These are phyloP conservation scores for Epichloe hybrida DNA, from an alignment of 2,329 filamentous ascomycete species.

Conservation along the genomic window DNA sequence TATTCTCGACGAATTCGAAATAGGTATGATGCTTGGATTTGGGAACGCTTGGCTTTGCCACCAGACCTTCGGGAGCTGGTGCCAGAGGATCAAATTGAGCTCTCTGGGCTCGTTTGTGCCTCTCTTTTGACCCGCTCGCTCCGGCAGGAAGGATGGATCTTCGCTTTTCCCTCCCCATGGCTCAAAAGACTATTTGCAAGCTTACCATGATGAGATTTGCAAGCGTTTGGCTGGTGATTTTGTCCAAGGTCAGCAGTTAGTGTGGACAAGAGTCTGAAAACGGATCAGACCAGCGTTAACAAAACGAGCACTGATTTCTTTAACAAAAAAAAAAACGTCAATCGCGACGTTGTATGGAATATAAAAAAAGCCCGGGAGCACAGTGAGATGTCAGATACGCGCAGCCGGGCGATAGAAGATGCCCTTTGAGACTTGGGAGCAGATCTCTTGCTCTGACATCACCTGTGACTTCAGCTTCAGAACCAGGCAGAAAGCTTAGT, in stretches of 20 bases:
- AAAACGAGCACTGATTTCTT: not conserved
- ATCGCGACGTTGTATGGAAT: not conserved
- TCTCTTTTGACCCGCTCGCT: slow-evolving; percentile 23
- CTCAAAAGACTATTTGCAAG: not conserved
- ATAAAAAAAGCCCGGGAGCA: not conserved
- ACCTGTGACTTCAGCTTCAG: not conserved
- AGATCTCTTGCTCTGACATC: not conserved
- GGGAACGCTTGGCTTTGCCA: slow-evolving; percentile 25
- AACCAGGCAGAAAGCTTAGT: not conserved
- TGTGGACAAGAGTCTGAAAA: not conserved
- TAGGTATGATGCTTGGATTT: slow-evolving; percentile 47
- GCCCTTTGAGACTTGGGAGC: not conserved
- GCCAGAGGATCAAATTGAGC: slow-evolving; percentile 20
- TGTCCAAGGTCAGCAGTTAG: not conserved
- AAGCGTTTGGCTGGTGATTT: not conserved
- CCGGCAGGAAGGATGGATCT: slow-evolving; percentile 12
- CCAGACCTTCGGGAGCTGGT: slow-evolving; percentile 21
- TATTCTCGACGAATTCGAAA: slow-evolving; percentile 52
- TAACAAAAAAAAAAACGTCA: too few relatives aligned
- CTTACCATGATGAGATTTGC: slow-evolving; percentile 2
- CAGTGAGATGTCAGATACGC: not conserved
- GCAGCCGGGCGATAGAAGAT: not conserved
- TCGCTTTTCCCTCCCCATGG: slow-evolving; percentile 25
- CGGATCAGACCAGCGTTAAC: not conserved
- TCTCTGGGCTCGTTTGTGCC: slow-evolving; percentile 20